Evolutionary conservation across 306 rosid genomes (phyloP), one percentile per base, ranked within the genome.

Genomic region (Abrus precatorius): DNA sequence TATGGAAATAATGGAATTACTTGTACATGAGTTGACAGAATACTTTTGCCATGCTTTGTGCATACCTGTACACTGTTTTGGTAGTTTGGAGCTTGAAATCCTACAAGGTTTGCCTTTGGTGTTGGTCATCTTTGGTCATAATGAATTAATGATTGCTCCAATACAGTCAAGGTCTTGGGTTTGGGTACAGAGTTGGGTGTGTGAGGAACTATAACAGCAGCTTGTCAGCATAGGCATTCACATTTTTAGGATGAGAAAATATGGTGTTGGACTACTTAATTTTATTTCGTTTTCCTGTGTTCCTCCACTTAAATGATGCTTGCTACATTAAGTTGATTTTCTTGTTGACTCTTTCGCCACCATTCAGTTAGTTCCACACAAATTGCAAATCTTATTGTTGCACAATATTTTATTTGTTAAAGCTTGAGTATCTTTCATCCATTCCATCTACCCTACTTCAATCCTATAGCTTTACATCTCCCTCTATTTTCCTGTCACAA

Each of bases 21-120:
- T 57, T 32, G 9, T 41, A 5, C 40, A 49, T 67, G 83, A 68
- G 63, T 14, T 79, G 81, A 79, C 57, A 52, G 50, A 55, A 50
- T 52, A 74, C 6, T 45, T 59, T 74, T 67, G 65, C 53, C 68
- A 33, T 57, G 59, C 44, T 65, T 45, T 72, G 10, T 65, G 33
- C 11, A 72, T 44, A 14, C 11, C 1, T 52, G 72, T 5, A 14
- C 44, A 2, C n/a, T 57, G 44, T 14, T 79, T 68, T 57, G 41
- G 45, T 69, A 1, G 41, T 40, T 20, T 48, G 60, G 69, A 7
- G 48, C 50, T 60, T 61, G 62, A 52, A 55, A 43, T 68, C 27
- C 57, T 55, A 55, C 9, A 9, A 12, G 55, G 10, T 44, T 44
- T 40, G 27, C 57, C 28, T 54, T 9, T 44, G 9, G 48, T 2